These are phyloP conservation scores for Aspergillus proliferans DNA, from an alignment of 2,329 filamentous ascomycete genomes.

Conservation along the genomic window DNA sequence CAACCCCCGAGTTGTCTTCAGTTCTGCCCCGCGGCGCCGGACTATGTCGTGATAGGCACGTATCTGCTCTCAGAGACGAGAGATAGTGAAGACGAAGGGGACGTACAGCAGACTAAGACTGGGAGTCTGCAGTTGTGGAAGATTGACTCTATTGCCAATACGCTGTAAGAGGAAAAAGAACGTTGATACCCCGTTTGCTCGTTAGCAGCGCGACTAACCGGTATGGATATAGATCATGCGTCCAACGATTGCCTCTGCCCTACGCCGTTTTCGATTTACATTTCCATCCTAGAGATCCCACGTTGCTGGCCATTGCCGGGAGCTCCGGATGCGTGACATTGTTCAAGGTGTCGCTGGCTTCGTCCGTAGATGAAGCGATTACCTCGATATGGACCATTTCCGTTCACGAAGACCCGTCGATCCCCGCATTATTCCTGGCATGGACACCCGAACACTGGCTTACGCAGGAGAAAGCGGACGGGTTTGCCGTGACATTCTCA, in stretches of 20 bases:
- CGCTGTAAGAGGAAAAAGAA: constrained; percentile 20
- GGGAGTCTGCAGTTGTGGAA: constrained; percentile 67
- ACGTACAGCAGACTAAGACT: constrained; percentile 55
- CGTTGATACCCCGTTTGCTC: neutral
- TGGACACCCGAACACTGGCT: constrained; percentile 57
- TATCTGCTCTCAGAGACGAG: constrained; percentile 57
- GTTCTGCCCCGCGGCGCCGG: constrained; percentile 43
- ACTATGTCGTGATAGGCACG: constrained; percentile 73
- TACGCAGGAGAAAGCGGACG: constrained; percentile 24
- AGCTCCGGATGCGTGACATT: constrained; percentile 54
- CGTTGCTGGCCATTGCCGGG: constrained; percentile 66
- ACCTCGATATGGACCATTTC: constrained; percentile 38
- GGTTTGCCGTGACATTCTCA: constrained; percentile 66
- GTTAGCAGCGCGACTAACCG: constrained; percentile 5
- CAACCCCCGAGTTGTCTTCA: constrained; percentile 42
- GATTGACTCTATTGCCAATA: constrained; percentile 33
- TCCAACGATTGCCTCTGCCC: constrained; percentile 57
- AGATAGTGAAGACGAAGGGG: constrained; percentile 19
- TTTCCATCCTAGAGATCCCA: constrained; percentile 57
- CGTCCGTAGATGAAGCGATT: constrained; percentile 16
- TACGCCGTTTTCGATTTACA: constrained; percentile 80
- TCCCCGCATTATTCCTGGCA: constrained; percentile 64
- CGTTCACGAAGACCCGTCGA: constrained; percentile 48
- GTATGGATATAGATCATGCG: constrained; percentile 39
- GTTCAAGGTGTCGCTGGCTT: constrained; percentile 25